Evolutionary conservation across 306 rosid genomes (phyloP).

Genomic region (Fragaria iinumae): DNA sequence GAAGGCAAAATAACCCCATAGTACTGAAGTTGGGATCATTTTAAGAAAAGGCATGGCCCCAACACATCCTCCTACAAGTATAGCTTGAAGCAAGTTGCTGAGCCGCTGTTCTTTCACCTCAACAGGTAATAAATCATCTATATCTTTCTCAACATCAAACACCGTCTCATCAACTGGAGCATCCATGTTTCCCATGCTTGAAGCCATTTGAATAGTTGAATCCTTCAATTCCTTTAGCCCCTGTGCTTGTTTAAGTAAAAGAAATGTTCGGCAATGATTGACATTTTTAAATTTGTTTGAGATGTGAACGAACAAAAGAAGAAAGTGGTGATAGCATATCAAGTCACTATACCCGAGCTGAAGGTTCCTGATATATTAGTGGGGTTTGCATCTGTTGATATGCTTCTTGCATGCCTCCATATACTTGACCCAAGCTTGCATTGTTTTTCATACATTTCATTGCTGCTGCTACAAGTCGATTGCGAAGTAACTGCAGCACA

Average conservation of each 20-base stretch:
- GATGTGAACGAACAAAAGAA: background rate
- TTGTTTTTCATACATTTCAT: conserved; percentile 48
- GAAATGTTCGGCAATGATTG: conserved; percentile 17
- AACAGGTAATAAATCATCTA: conserved; percentile 66
- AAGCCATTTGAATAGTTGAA: conserved; percentile 55
- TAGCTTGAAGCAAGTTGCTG: conserved; percentile 77
- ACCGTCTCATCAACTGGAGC: conserved; percentile 57
- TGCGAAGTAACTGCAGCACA: conserved; percentile 55
- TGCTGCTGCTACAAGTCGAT: conserved; percentile 54
- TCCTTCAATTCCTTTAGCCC: conserved; percentile 66
- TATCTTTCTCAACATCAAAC: conserved; percentile 70
- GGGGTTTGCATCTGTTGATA: conserved; percentile 75
- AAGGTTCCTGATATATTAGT: conserved; percentile 46
- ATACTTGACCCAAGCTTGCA: conserved; percentile 63
- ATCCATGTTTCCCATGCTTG: conserved; percentile 43
- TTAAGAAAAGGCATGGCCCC: conserved; percentile 77
- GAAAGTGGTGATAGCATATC: background rate
- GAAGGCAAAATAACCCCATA: conserved; percentile 86
- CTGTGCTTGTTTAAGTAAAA: conserved; percentile 33
- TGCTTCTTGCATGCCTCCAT: conserved; percentile 71
- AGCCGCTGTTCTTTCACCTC: conserved; percentile 85
- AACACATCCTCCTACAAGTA: conserved; percentile 70
- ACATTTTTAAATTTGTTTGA: background rate
- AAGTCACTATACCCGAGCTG: conserved; percentile 43
- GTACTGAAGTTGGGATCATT: conserved; percentile 77